Evolutionary conservation across 2,329 filamentous ascomycete genomes (phyloP), one percentile per base, ranked within the genome.

Genomic region (Aspergillus japonicus): DNA sequence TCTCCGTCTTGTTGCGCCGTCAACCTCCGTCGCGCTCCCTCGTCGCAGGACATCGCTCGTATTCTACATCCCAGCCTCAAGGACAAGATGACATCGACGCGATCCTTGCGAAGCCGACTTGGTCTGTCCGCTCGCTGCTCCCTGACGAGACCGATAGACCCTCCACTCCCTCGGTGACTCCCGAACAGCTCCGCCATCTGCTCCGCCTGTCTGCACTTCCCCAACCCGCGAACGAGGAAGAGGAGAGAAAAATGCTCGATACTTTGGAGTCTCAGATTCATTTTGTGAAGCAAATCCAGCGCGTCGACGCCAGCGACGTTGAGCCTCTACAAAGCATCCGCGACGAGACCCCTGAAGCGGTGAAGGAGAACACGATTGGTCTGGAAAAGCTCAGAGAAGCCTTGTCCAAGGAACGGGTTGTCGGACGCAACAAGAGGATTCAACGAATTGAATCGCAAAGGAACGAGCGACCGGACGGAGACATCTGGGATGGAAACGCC

Each of bases 191-290:
- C 0, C 87, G 86, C 67, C 94, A 97, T 74, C 87, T 98, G 10
- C 87, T 97, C 39, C 90, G 91, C 19, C 87, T 98, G 44, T 96
- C 93, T 4, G 93, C 94, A 14, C 87, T 99, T 0, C 92, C 94
- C 0, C 83, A 83, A 1, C 92, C 94, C 0, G 77, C 81, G 19
- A 81, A 81, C 2, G 65, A 79, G 1, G 81, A 81, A 54, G 88
- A 92, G 67, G 89, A 96, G 73, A 69, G 79, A 0, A 77, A 81
- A 26, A 91, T 96, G 85, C 83, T 96, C 3, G 72, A 83, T 23
- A 93, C 89, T 1, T 83, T 99, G 2, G 83, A 88, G 55, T 87
- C 89, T 33, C 95, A 99, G 72, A 84, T 99, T 0, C 89, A 90
- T 69, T 99, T 99, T 71, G 92, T 98, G n/a, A 87, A 86, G 62